A percentile compares a stretch with the other conserved stretches of the same genome.
These are phyloP conservation scores for Saturnispora serradocipensis DNA, from an alignment of 805 yeast genomes.

Conservation along the genomic window DNA sequence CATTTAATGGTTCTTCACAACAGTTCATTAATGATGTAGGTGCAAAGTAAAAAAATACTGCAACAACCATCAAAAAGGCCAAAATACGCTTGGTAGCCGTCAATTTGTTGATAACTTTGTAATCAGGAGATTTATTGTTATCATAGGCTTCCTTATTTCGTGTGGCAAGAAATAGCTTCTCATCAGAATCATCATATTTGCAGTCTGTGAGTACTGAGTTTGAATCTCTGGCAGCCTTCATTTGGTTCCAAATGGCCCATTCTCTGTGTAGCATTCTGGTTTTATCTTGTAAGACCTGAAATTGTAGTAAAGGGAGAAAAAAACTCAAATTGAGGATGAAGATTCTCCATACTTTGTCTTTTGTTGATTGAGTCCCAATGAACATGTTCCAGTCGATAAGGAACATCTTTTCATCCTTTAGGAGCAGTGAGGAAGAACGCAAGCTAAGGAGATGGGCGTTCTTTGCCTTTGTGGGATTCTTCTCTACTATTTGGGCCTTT, in stretches of 20 bases:
- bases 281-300: background rate
- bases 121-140: background rate
- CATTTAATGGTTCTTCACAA: background rate
- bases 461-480: constrained; percentile 67
- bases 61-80: background rate
- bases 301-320: background rate
- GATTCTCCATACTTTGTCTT: background rate
- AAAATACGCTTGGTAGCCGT: background rate
- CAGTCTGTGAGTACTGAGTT: background rate
- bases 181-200: background rate
- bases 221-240: constrained; percentile 2
- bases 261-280: constrained; percentile 22
- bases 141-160: background rate
- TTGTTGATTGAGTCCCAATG: background rate
- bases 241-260: constrained; percentile 29
- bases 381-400: constrained; percentile 70
- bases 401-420: constrained; percentile 68
- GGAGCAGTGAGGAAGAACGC: constrained; percentile 82
- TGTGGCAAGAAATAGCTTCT: background rate
- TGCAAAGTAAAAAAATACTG: background rate
- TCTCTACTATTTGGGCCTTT: constrained; percentile 73
- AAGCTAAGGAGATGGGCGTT: constrained; percentile 68
- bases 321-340: background rate
- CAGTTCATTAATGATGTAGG: background rate
- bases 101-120: background rate